phyloP scores from a whole-genome alignment of 352 stramenopile species.

The Globisporangium nagaii region DNA sequence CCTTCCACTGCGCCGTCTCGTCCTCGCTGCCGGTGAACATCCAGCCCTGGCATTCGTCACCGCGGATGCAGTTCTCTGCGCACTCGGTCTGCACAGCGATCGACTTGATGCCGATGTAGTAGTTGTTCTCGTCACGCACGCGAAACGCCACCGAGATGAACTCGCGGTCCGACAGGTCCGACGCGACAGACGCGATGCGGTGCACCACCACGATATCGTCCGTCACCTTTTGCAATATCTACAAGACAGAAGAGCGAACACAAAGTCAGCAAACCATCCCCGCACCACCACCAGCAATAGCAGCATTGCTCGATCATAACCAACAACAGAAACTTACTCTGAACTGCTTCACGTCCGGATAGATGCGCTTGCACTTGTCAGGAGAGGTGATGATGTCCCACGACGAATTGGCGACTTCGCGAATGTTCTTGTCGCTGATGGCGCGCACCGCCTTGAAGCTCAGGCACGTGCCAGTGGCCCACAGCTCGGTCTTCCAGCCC shows the following conservation, averaged over 20 bases:
- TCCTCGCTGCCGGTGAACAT: slow-evolving; percentile 76
- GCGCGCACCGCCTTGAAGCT: slow-evolving; percentile 66
- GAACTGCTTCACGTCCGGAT: slow-evolving; percentile 81
- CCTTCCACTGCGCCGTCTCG: slow-evolving; percentile 63
- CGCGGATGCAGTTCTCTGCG: slow-evolving; percentile 73
- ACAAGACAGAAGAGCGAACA: neutral
- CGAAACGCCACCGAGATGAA: slow-evolving; percentile 78
- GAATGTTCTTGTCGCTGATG: slow-evolving; percentile 65
- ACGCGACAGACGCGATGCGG: slow-evolving; percentile 68
- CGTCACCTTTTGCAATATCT: slow-evolving; percentile 79
- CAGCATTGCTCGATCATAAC: neutral
- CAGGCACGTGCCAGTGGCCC: slow-evolving; percentile 67
- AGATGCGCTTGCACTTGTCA: slow-evolving; percentile 80
- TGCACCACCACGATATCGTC: slow-evolving; percentile 81
- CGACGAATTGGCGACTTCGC: slow-evolving; percentile 60
- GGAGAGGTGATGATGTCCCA: slow-evolving; percentile 84
- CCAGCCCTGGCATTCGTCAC: slow-evolving; percentile 78
- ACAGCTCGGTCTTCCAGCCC: slow-evolving; percentile 83
- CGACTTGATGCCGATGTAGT: slow-evolving; percentile 74
- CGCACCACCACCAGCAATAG: too few relatives aligned
- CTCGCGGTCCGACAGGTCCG: slow-evolving; percentile 66
- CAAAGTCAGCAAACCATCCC: neutral
- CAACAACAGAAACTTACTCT: slow-evolving; percentile 27
- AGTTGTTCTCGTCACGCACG: slow-evolving; percentile 68
- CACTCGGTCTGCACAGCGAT: slow-evolving; percentile 66